Percentiles rank a stretch among this genome's conserved stretches.
Conservation (phyloP, 2,329 filamentous ascomycete genomes). For the Xylariomycetidae sp. region DNA sequence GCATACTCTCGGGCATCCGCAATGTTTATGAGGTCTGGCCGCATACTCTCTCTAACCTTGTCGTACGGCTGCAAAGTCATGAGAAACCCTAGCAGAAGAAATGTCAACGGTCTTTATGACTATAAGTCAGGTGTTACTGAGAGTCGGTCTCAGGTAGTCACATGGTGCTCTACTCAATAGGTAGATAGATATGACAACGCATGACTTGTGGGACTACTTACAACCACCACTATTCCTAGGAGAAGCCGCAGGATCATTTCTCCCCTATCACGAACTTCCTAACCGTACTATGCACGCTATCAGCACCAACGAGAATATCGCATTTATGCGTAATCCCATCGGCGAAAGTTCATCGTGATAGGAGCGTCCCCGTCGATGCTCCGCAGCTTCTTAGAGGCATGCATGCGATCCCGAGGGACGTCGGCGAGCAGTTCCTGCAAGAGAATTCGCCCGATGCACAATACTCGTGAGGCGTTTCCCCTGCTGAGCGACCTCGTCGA, state of each 20-base stretch:
- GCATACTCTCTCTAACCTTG: constrained; percentile 13
- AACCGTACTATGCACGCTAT: constrained; percentile 34
- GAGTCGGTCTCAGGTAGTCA: too few relatives aligned
- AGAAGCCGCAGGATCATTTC: constrained; percentile 15
- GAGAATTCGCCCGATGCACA: constrained; percentile 12
- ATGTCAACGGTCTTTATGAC: too few relatives aligned
- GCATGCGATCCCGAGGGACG: constrained; percentile 13
- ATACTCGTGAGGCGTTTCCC: constrained; percentile 13
- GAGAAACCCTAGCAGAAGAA: too few relatives aligned
- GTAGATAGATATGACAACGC: too few relatives aligned
- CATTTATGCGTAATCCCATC: constrained; percentile 19
- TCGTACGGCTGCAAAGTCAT: constrained; percentile 17
- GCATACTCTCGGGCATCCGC: constrained; percentile 18
- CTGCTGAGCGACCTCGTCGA: constrained; percentile 2
- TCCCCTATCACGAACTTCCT: constrained; percentile 28
- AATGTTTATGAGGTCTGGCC: constrained; percentile 8
- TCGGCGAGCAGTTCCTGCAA: constrained; percentile 13
- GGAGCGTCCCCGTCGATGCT: constrained; percentile 3
- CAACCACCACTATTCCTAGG: constrained; percentile 17
- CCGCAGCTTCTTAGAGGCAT: constrained; percentile 17
- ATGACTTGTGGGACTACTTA: too few relatives aligned
- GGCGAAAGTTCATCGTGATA: constrained; percentile 13
- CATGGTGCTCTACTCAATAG: too few relatives aligned
- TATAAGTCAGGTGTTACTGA: too few relatives aligned
- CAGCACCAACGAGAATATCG: constrained; percentile 35